These are phyloP conservation scores for Lonicera japonica DNA, from an alignment of 129 eudicot species.

Conservation along the genomic window DNA sequence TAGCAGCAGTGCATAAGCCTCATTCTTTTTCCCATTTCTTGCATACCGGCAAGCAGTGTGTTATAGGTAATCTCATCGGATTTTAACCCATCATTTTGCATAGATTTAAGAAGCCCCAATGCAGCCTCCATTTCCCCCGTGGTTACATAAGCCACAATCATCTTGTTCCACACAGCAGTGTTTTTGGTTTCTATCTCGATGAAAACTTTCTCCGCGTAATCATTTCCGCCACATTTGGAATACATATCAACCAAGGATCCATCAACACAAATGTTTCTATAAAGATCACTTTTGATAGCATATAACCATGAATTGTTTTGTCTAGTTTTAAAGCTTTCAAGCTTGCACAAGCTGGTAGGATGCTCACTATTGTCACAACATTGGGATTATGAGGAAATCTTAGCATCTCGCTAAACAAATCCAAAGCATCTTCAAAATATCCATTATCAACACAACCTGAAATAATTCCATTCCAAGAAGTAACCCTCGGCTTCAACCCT, in stretches of 20 bases:
- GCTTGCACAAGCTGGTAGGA: constrained; percentile 18
- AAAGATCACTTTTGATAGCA: constrained; percentile 17
- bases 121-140: constrained; percentile 22
- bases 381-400: constrained; percentile 14
- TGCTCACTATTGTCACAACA: constrained; percentile 22
- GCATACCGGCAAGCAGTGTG: constrained; percentile 23
- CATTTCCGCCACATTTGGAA: constrained; percentile 27
- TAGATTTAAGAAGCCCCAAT: constrained; percentile 16
- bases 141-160: constrained; percentile 26
- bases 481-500: constrained; percentile 22
- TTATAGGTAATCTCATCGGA: constrained; percentile 28
- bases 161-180: constrained; percentile 28
- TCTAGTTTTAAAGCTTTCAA: constrained; percentile 22
- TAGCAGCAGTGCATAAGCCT: constrained; percentile 12
- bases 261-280: constrained; percentile 7
- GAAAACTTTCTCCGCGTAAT: constrained; percentile 28
- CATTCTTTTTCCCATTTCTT: constrained; percentile 16
- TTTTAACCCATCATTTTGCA: constrained; percentile 20
- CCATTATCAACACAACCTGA: constrained; percentile 22
- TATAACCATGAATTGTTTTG: constrained; percentile 26
- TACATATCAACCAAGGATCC: constrained; percentile 28
- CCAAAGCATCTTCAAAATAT: constrained; percentile 19
- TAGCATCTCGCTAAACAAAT: constrained; percentile 9
- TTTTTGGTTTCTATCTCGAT: constrained; percentile 12
- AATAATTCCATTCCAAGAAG: constrained; percentile 27